A percentile compares a stretch with the other conserved stretches of the same genome.
Evolutionary conservation across 169 alveolate genomes (phyloP).

Genomic region (Plasmodium malariae): DNA sequence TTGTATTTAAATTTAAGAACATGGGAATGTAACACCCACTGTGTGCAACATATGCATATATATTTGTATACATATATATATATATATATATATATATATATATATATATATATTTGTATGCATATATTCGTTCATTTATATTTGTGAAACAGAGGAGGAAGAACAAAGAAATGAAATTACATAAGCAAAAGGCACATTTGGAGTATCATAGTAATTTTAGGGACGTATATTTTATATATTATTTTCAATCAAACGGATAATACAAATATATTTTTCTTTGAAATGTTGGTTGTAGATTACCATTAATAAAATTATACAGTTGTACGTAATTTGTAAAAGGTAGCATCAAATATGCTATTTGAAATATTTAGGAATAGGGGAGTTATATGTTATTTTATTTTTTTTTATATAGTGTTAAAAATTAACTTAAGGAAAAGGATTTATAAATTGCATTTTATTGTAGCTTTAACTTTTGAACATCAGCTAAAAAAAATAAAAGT

Average conservation of each 20-base stretch:
- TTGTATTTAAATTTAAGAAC: conserved; percentile 9
- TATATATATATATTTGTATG: not conserved
- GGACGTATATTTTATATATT: no score
- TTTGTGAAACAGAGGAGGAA: conserved; percentile 13
- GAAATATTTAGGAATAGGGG: not conserved
- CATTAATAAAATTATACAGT: not conserved
- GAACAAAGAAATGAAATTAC: conserved; percentile 5
- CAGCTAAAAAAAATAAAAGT: not conserved
- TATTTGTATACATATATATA: not conserved
- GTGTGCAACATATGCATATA: conserved; percentile 3
- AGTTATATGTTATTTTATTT: not conserved
- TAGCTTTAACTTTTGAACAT: conserved; percentile 1
- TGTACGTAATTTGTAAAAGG: conserved; percentile 1
- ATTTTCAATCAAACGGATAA: no score
- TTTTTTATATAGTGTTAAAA: conserved; percentile 4
- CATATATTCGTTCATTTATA: not conserved
- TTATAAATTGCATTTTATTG: conserved; percentile 10
- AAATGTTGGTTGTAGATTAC: no score
- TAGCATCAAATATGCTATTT: no score
- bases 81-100: conserved; percentile 1
- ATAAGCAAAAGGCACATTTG: conserved; percentile 5
- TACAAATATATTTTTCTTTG: no score
- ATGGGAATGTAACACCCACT: not conserved
- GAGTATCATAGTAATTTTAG: not conserved
- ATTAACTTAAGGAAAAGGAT: conserved; percentile 16